Evolutionary conservation across 768 basidiomycete genomes (phyloP), one percentile per base, ranked within the genome.

Genomic region (Mycena vitilis): DNA sequence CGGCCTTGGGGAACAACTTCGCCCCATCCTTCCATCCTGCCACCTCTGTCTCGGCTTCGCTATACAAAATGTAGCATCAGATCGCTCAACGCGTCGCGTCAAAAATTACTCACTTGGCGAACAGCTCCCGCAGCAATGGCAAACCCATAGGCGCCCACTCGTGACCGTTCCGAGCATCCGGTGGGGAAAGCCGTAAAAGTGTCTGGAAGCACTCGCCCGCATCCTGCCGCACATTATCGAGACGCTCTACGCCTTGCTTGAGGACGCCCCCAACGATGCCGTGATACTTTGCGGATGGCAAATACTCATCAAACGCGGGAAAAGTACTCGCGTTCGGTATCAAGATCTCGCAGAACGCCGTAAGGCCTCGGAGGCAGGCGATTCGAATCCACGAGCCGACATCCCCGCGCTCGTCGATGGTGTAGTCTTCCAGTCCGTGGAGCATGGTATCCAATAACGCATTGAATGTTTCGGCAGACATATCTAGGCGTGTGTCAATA

Each of bases 371-470:
- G 58, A 96, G 85, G 73, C 91, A 93, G 2, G 89, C 88, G 9
- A 93, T 86, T 69, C 97, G 93, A 59, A 96, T 87, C 95, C 96
- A 98, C 2, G 97, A 98, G 48, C 97, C 97, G 44, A 99, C 92
- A 76, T 99, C 98, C 5, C 97, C 97, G 71, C 97, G 90, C 76
- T 98, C 94, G 76, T 99, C 97, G 55, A 88, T 89, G 7, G 94
- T 92, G 76, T 99, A 99, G 81, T 99, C 96, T 22, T 88, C 84
- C 60, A 99, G 79, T 5, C 95, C 96, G n/a, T 75, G 77, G n/a
- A 91, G 77, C 44, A 94, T 75, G 22, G 87, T 84, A 61, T 85
- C 81, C 58, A 91, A 81, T 62, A 94, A 75, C 5, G 81, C 74
- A 62, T 81, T 78, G 58, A 90, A 81, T 44, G 81, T 70, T 44